A percentile compares a stretch with the other conserved stretches of the same genome.
These are phyloP conservation scores for Mortierella sp. DNA, from an alignment of 371 early-diverging fungal species.

Conservation along the genomic window DNA sequence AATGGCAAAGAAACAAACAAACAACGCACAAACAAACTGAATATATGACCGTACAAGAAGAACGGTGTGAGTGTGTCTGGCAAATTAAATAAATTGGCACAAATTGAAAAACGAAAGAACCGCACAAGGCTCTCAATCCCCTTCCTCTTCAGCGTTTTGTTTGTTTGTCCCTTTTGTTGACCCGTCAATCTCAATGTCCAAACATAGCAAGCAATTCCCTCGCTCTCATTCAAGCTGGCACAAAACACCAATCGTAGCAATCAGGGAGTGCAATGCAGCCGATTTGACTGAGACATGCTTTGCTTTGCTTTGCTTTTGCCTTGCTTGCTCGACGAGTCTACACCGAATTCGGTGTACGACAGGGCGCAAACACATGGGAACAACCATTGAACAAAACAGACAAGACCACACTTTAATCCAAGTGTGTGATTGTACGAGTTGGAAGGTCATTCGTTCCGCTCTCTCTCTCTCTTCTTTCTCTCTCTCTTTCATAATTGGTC, in stretches of 20 bases:
- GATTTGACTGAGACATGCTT: too few species aligned
- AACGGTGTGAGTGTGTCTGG: not conserved
- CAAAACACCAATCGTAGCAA: not conserved
- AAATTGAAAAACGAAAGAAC: not conserved
- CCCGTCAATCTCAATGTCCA: not conserved
- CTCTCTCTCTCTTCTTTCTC: not conserved
- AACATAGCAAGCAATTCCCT: slow-evolving; percentile 9
- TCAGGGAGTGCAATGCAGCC: too few species aligned
- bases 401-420: not conserved
- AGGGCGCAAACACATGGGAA: too few species aligned
- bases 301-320: too few species aligned
- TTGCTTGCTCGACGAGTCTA: too few species aligned
- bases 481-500: not conserved
- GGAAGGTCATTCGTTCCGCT: not conserved
- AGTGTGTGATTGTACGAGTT: not conserved
- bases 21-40: not conserved
- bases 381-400: not conserved
- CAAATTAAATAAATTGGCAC: slow-evolving; percentile 7
- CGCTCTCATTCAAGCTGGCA: too few species aligned
- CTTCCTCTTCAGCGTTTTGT: not conserved
- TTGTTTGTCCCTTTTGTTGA: not conserved
- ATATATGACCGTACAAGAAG: not conserved
- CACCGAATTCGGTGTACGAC: too few species aligned
- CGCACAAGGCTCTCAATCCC: slow-evolving; percentile 1
- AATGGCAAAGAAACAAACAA: not conserved